phyloP scores from a whole-genome alignment of 257 asterid genomes.

The Solanum dulcamara region DNA sequence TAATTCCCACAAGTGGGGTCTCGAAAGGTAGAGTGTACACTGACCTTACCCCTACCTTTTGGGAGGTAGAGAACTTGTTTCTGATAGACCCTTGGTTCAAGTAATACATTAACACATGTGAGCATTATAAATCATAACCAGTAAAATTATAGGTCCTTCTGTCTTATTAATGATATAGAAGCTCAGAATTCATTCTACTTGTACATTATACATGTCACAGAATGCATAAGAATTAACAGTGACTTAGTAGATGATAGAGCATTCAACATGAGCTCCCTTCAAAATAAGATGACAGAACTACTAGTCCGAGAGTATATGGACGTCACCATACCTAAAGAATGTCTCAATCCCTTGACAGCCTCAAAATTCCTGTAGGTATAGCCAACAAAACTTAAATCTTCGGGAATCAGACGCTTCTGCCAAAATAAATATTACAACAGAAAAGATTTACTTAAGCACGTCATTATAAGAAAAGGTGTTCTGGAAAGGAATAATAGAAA shows the following conservation, averaged over 20 bases:
- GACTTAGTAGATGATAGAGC: constrained; percentile 6
- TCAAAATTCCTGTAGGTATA: constrained; percentile 74
- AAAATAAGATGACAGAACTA: background rate
- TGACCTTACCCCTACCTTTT: background rate
- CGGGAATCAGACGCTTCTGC: constrained; percentile 49
- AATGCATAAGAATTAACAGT: constrained; percentile 4
- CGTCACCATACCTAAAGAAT: constrained; percentile 26
- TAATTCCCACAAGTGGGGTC: background rate
- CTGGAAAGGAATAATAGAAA: background rate
- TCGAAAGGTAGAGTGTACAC: background rate
- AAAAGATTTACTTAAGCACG: background rate
- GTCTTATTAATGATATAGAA: background rate
- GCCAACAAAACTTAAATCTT: constrained; percentile 72
- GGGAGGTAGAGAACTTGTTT: background rate
- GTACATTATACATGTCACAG: background rate
- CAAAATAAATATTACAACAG: background rate
- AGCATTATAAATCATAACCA: background rate
- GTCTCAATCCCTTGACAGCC: constrained; percentile 47
- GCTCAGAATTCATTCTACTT: background rate
- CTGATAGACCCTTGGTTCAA: background rate
- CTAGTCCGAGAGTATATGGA: background rate
- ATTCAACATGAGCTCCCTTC: constrained; percentile 8
- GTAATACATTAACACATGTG: background rate
- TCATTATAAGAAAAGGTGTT: background rate
- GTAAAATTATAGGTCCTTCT: background rate